These are phyloP conservation scores for Sclerotinia nivalis DNA, from an alignment of 2,329 filamentous ascomycete genomes.

Conservation along the genomic window DNA sequence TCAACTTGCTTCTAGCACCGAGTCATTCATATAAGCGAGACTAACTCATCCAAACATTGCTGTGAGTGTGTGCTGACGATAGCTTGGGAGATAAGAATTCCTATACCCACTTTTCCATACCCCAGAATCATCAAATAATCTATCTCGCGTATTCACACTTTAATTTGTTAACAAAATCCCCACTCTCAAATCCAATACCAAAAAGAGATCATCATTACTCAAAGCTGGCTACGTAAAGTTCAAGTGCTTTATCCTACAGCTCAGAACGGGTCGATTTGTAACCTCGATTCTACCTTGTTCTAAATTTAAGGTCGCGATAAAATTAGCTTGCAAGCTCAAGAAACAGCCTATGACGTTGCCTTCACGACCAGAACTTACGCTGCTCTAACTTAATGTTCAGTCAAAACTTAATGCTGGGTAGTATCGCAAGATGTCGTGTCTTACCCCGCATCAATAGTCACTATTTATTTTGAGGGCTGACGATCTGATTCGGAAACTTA, in stretches of 20 bases:
- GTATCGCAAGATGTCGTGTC: not conserved
- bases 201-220: not conserved
- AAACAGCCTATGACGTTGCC: not conserved
- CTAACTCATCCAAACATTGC: not conserved
- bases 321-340: not conserved
- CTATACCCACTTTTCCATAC: not conserved
- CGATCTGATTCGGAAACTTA: not conserved
- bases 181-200: too few relatives aligned
- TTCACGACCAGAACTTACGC: not conserved
- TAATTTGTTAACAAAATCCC: not conserved
- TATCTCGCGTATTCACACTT: not conserved
- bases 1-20: not conserved
- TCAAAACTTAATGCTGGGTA: not conserved
- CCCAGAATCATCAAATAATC: not conserved
- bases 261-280: not conserved
- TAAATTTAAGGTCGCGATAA: not conserved
- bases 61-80: not conserved
- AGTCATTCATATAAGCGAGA: not conserved
- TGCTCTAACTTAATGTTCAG: not conserved
- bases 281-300: not conserved
- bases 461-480: not conserved
- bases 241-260: not conserved
- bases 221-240: not conserved
- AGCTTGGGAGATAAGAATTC: too few relatives aligned
- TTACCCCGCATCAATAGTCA: slow-evolving; percentile 10